phyloP scores from a whole-genome alignment of 2,329 filamentous ascomycete genomes.

The Talaromyces sp. region DNA sequence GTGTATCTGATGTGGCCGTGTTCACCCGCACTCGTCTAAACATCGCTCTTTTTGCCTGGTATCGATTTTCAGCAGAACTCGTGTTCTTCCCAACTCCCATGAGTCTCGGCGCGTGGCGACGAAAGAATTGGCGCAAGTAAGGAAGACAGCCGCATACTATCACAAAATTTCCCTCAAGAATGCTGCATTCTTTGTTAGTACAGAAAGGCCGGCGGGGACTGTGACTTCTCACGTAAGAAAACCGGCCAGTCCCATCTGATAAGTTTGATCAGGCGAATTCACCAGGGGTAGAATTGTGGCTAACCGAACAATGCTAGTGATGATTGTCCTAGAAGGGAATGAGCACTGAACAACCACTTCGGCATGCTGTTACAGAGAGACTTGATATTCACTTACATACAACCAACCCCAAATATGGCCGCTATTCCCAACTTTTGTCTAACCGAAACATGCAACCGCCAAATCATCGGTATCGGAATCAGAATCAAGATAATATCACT shows the following conservation, averaged over 20 bases:
- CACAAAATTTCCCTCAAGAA: conserved; percentile 27
- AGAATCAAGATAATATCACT: conserved; percentile 25
- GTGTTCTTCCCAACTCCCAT: conserved; percentile 12
- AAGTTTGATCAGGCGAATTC: conserved; percentile 20
- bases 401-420: not conserved
- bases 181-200: conserved; percentile 17
- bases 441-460: conserved; percentile 17
- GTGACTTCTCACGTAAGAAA: conserved; percentile 15
- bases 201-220: not conserved
- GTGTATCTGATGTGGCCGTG: not conserved
- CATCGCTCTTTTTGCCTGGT: not conserved
- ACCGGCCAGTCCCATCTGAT: conserved; percentile 20
- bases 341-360: not conserved
- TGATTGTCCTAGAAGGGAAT: conserved; percentile 19
- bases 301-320: conserved; percentile 24
- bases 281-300: conserved; percentile 25
- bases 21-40: not conserved
- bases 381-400: not conserved
- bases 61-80: not conserved
- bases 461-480: conserved; percentile 22
- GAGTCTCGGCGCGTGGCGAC: conserved; percentile 22
- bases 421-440: conserved; percentile 21
- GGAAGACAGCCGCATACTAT: conserved; percentile 26
- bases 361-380: not conserved
- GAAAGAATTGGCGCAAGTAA: conserved; percentile 25